Conservation (phyloP, 768 basidiomycete genomes). For the Psilocybe tampanensis region DNA sequence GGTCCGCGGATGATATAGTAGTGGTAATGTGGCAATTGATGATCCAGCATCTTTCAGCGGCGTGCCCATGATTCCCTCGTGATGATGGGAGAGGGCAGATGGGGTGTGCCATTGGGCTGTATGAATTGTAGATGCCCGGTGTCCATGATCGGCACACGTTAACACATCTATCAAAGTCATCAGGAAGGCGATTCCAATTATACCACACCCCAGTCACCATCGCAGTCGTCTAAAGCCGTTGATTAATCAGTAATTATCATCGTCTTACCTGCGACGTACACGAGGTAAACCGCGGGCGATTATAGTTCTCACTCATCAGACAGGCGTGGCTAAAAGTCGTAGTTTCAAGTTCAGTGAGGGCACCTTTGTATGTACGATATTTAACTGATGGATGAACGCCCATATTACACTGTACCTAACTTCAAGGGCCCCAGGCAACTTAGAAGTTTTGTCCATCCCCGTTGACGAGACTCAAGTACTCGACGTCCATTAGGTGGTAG, state of each 20-base stretch:
- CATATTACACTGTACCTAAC: no score
- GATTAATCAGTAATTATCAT: conserved; percentile 16
- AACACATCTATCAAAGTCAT: conserved; percentile 17
- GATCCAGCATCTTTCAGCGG: conserved; percentile 4
- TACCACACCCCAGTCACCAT: neutral
- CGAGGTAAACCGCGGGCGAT: conserved; percentile 10
- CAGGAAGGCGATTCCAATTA: conserved; percentile 9
- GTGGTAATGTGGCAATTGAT: no score
- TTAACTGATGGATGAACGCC: no score
- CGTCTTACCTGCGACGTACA: conserved; percentile 11
- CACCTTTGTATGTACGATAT: neutral
- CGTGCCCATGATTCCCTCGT: conserved; percentile 10
- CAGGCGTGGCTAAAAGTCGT: conserved; percentile 1
- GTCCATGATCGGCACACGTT: conserved; percentile 13
- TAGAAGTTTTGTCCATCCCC: no score
- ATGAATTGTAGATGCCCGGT: conserved; percentile 15
- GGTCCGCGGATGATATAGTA: conserved; percentile 16
- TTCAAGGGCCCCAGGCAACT: no score
- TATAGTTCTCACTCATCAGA: conserved; percentile 9
- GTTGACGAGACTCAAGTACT: no score
- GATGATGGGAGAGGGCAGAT: conserved; percentile 11
- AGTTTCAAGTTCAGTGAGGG: neutral
- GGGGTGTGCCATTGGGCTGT: no score
- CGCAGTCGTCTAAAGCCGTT: neutral
- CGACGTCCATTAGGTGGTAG: neutral